Evolutionary conservation across 2,329 filamentous ascomycete species (phyloP).

Genomic region (Fusarium anthophilum): DNA sequence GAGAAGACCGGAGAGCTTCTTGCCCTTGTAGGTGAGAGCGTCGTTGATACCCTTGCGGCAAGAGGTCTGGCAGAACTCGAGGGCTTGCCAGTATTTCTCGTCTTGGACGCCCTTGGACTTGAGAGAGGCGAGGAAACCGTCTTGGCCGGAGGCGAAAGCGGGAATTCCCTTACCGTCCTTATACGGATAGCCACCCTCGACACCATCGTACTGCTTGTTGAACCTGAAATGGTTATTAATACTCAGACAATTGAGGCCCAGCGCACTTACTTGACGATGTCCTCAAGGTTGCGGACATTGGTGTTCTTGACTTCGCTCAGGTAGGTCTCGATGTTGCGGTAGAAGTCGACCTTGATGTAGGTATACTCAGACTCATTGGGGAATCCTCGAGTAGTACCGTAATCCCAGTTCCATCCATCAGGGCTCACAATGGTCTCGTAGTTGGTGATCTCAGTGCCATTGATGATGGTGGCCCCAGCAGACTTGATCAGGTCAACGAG

Average conservation of each 20-base stretch:
- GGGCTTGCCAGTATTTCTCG: constrained; percentile 73
- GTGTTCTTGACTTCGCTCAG: constrained; percentile 71
- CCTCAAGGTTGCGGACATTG: constrained; percentile 65
- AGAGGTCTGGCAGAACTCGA: constrained; percentile 67
- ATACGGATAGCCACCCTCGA: constrained; percentile 71
- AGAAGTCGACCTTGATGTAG: constrained; percentile 76
- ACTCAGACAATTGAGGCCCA: accelerated
- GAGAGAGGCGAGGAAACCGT: constrained; percentile 72
- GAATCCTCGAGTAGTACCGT: constrained; percentile 67
- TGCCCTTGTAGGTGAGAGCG: constrained; percentile 62
- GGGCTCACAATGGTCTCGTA: constrained; percentile 69
- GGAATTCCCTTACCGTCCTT: constrained; percentile 58
- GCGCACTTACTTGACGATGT: constrained; percentile 66
- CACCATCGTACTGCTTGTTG: constrained; percentile 70
- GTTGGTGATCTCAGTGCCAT: constrained; percentile 74
- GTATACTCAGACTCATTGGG: constrained; percentile 80
- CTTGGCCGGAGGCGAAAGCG: constrained; percentile 76
- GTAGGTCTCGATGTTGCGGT: constrained; percentile 69
- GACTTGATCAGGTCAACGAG: constrained; percentile 61
- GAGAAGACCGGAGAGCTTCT: constrained; percentile 68
- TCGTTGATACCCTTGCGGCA: constrained; percentile 75
- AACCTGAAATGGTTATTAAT: constrained; percentile 60
- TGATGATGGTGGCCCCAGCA: constrained; percentile 74
- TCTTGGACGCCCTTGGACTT: constrained; percentile 68
- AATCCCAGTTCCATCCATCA: constrained; percentile 79